A percentile compares a stretch with the other conserved stretches of the same genome.
Conservation (phyloP, 2,329 filamentous ascomycete genomes). For the Xylariales sp. region DNA sequence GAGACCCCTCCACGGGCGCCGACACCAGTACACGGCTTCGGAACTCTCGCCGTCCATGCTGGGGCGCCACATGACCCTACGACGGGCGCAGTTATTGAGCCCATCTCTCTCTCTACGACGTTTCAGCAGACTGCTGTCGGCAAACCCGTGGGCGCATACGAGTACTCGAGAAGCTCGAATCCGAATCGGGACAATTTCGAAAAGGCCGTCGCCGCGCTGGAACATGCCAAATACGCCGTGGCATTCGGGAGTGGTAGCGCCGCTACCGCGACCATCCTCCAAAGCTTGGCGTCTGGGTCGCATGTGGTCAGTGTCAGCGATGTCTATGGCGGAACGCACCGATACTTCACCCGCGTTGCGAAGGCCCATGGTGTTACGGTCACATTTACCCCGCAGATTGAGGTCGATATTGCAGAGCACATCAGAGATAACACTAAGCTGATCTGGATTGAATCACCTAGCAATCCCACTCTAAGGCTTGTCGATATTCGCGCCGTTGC, state of each 20-base stretch:
- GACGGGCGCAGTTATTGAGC: constrained; percentile 94
- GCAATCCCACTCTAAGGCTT: constrained; percentile 91
- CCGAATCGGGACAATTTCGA: constrained; percentile 97
- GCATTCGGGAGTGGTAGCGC: constrained; percentile 96
- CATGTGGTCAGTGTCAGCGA: constrained; percentile 97
- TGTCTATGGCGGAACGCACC: constrained; percentile 96
- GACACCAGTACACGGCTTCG: constrained; percentile 83
- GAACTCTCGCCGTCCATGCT: constrained; percentile 93
- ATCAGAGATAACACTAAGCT: constrained; percentile 91
- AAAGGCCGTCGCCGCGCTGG: constrained; percentile 87
- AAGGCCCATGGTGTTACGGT: constrained; percentile 93
- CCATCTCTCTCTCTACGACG: constrained; percentile 96
- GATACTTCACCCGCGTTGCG: constrained; percentile 98
- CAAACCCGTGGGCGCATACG: constrained; percentile 86
- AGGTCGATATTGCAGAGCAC: constrained; percentile 84
- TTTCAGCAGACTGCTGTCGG: constrained; percentile 93
- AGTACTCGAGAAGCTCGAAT: constrained; percentile 94
- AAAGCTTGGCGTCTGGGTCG: constrained; percentile 88
- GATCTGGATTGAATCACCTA: constrained; percentile 96
- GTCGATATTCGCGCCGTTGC: constrained; percentile 93
- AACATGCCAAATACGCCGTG: constrained; percentile 91
- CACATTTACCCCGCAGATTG: constrained; percentile 93
- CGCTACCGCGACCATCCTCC: constrained; percentile 91
- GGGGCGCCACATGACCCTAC: constrained; percentile 89
- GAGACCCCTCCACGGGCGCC: constrained; percentile 79